A percentile compares a stretch with the other conserved stretches of the same genome.
Conservation (phyloP, 1,284 basidiomycete species). For the Malassezia restricta region DNA sequence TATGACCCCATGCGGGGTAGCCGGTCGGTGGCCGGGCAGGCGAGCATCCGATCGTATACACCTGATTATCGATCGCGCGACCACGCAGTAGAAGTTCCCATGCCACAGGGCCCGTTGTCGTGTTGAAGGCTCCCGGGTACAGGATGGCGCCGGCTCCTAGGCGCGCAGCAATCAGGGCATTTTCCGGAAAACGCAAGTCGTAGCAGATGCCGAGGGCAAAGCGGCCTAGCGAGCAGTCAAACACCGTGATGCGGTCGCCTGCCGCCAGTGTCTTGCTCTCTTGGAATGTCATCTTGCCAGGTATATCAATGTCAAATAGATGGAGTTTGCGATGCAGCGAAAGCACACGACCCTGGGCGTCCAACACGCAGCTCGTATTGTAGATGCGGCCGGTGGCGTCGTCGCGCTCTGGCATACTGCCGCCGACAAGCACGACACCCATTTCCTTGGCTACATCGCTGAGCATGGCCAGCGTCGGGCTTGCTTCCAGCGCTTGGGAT, state of each 20-base stretch:
- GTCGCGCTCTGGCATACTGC: constrained; percentile 48
- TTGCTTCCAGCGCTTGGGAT: constrained; percentile 49
- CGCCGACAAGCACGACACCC: constrained; percentile 81
- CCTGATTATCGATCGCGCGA: constrained; percentile 86
- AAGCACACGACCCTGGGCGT: constrained; percentile 71
- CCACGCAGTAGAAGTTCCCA: constrained; percentile 86
- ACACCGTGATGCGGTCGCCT: constrained; percentile 64
- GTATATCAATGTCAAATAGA: constrained; percentile 95
- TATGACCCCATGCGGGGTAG: constrained; percentile 43
- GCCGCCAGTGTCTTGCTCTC: constrained; percentile 85
- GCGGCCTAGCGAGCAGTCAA: constrained; percentile 81
- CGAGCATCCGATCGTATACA: constrained; percentile 89
- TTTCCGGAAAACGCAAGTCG: constrained; percentile 74
- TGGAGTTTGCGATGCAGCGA: constrained; percentile 87
- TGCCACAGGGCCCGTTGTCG: constrained; percentile 84
- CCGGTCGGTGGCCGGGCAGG: constrained; percentile 68
- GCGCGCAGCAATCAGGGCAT: constrained; percentile 79
- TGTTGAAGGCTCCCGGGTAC: constrained; percentile 52
- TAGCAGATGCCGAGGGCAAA: constrained; percentile 79
- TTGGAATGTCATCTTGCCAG: constrained; percentile 93
- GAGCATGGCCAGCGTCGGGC: constrained; percentile 70
- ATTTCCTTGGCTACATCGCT: constrained; percentile 68
- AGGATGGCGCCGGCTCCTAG: constrained; percentile 75
- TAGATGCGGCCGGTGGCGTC: constrained; percentile 32
- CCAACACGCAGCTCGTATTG: constrained; percentile 56